These are phyloP conservation scores for Trypanosoma avium DNA, from an alignment of 208 protist species.

Conservation along the genomic window DNA sequence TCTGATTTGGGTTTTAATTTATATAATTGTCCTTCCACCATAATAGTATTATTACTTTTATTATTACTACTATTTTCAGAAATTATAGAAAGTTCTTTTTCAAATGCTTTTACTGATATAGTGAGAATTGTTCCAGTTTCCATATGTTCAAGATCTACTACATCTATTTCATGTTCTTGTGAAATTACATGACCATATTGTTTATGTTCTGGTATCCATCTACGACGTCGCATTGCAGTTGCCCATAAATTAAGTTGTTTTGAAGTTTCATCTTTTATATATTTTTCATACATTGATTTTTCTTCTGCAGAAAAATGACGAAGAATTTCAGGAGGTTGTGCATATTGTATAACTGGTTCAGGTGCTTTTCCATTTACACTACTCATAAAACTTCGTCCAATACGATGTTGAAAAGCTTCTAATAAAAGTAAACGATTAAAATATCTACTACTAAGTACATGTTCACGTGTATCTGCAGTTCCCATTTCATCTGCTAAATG, in stretches of 20 bases:
- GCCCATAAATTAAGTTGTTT: slow-evolving; percentile 62
- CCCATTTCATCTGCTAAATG: slow-evolving; percentile 56
- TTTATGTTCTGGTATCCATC: slow-evolving; percentile 62
- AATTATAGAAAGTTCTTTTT: slow-evolving; percentile 29
- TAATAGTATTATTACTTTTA: slow-evolving; percentile 11
- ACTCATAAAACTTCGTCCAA: slow-evolving; percentile 57
- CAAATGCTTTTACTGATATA: slow-evolving; percentile 42
- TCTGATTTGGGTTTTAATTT: slow-evolving; percentile 36
- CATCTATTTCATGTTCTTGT: slow-evolving; percentile 33
- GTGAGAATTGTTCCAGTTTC: slow-evolving; percentile 63
- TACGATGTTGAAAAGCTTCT: slow-evolving; percentile 65
- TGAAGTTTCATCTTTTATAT: slow-evolving; percentile 63
- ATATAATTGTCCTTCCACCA: slow-evolving; percentile 57
- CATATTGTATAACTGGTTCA: slow-evolving; percentile 69
- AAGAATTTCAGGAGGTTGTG: slow-evolving; percentile 64
- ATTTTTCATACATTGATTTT: slow-evolving; percentile 77
- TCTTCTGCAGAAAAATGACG: slow-evolving; percentile 77
- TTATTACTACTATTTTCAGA: not conserved
- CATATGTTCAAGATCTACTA: slow-evolving; percentile 62
- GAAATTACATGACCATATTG: slow-evolving; percentile 73
- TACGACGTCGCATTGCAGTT: slow-evolving; percentile 42
- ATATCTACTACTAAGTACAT: slow-evolving; percentile 83
- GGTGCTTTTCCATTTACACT: slow-evolving; percentile 61
- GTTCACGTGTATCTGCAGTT: slow-evolving; percentile 74
- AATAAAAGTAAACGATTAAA: slow-evolving; percentile 71